Evolutionary conservation across 441 rosid genomes (phyloP).

Genomic region (Isatis lusitanica): DNA sequence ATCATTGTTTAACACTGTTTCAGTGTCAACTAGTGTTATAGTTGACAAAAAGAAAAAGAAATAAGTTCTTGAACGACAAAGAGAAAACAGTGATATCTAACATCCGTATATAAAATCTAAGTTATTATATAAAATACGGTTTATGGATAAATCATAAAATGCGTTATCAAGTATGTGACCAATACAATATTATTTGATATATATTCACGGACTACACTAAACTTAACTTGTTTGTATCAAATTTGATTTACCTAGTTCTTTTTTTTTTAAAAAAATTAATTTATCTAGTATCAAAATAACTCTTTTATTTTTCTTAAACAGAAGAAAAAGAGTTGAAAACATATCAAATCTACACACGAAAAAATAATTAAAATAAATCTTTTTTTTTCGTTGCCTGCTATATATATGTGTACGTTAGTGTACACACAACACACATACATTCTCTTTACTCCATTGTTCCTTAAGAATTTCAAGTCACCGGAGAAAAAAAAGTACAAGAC

Average conservation of each 20-base stretch:
- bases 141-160: background rate
- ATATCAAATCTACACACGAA: background rate
- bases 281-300: background rate
- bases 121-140: background rate
- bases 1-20: too few relatives aligned
- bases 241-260: too few relatives aligned
- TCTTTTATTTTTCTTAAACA: background rate
- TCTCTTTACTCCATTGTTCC: constrained; percentile 2
- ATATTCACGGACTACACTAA: background rate
- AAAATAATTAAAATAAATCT: background rate
- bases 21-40: background rate
- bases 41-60: background rate
- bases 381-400: background rate
- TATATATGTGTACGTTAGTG: constrained; percentile 22
- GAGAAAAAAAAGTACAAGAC: background rate
- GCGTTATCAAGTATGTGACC: background rate
- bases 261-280: too few relatives aligned
- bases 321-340: constrained; percentile 3
- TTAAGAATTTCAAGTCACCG: background rate
- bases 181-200: background rate
- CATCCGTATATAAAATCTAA: background rate
- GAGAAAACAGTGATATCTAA: background rate
- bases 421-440: constrained; percentile 2
- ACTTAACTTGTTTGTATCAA: too few relatives aligned
- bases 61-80: background rate